Evolutionary conservation across 2,329 filamentous ascomycete species (phyloP), one percentile per base, ranked within the genome.

Genomic region (Talaromyces sp.): DNA sequence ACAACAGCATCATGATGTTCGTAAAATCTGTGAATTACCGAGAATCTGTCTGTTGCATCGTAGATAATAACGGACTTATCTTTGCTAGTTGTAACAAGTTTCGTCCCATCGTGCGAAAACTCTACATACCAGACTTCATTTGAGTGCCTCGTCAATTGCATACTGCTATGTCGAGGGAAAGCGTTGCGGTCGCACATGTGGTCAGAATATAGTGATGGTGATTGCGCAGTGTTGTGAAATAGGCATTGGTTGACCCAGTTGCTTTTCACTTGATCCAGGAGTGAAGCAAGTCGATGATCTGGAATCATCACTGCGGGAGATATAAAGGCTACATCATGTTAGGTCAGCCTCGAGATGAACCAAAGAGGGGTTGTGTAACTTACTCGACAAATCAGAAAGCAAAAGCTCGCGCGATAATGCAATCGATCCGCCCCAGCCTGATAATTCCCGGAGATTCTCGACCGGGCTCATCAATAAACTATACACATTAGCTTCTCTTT

Each of bases 231-330:
- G 62, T 96, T 97, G 79, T 99, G 95, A 76, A 93, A 98, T 45
- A 93, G 80, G 75, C 95, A 99, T 35, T 86, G 87, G 60, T 89
- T 86, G 66, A 97, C 91, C 79, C 97, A 94, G 68, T 85, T 87
- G 67, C 89, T 85, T 75, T 97, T 97, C 43, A 97, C 88, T 69
- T 96, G 89, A 65, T 93, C 85, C 61, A 99, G 81, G 16, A 99
- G 82, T 39, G 88, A 85, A 1, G 92, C 92, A 52, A 99, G 83
- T 7, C 95, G 89, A 75, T 95, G 91, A 73, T 97, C 92, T 1
- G 95, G 95, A 63, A 99, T 90, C 93, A 99, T 98, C 52, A 97
- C 91, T 3, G 93, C 95, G 0, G 95, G 94, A 1, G 95, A 97
- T 75, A 99, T 96, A 64, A 88, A 97, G 82, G 85, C 91, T 94